Evolutionary conservation across 306 rosid species (phyloP).

Genomic region (Corylus heterophylla): DNA sequence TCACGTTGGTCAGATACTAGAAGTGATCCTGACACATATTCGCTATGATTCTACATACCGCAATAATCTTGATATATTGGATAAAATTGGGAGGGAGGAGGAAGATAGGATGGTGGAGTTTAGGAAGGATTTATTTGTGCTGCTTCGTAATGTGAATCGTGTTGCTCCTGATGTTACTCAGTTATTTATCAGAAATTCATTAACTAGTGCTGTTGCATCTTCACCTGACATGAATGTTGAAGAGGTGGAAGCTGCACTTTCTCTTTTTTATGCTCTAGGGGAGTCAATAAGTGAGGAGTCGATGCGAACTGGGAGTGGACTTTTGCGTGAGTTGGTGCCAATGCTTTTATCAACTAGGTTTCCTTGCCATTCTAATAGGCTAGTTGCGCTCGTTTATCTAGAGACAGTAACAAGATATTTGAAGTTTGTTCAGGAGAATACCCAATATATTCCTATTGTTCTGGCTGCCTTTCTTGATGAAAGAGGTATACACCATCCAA

Average conservation of each 20-base stretch:
- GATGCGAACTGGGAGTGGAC: conserved; percentile 62
- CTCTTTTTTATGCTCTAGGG: conserved; percentile 79
- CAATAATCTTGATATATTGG: conserved; percentile 63
- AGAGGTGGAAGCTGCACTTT: conserved; percentile 89
- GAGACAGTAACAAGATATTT: conserved; percentile 85
- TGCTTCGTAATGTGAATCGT: conserved; percentile 55
- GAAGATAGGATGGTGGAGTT: conserved; percentile 88
- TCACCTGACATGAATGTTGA: conserved; percentile 74
- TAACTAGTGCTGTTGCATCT: conserved; percentile 63
- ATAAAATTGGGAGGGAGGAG: conserved; percentile 91
- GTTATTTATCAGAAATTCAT: conserved; percentile 66
- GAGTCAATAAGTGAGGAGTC: conserved; percentile 77
- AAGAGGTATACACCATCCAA: conserved; percentile 92
- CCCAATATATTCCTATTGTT: conserved; percentile 76
- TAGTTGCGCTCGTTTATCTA: conserved; percentile 90
- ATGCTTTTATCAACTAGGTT: conserved; percentile 81
- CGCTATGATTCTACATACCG: conserved; percentile 72
- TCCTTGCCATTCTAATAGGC: conserved; percentile 88
- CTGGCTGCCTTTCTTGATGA: conserved; percentile 93
- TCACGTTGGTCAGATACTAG: conserved; percentile 89
- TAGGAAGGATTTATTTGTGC: conserved; percentile 88
- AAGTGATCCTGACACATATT: conserved; percentile 72
- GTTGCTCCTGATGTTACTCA: conserved; percentile 79
- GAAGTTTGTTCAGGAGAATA: conserved; percentile 79
- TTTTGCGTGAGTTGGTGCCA: conserved; percentile 69